Evolutionary conservation across 2,329 filamentous ascomycete genomes (phyloP), one percentile per base, ranked within the genome.

Genomic region (Colletotrichum acutatum): DNA sequence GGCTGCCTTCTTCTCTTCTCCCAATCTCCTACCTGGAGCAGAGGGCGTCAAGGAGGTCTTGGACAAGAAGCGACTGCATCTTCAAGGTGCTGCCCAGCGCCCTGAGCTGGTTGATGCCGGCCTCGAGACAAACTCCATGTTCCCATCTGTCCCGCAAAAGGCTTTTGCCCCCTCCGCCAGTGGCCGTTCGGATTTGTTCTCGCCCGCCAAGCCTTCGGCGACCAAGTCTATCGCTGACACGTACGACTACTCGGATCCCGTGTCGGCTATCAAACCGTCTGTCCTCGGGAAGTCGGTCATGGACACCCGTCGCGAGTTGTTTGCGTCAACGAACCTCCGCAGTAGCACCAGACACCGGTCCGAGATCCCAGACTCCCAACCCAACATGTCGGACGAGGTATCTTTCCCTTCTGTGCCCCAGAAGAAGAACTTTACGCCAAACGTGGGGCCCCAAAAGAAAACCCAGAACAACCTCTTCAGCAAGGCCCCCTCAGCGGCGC

Each of bases 1-100:
- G 2, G 84, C 87, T 6, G 83, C 84, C 8, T 91, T 90, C 78
- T 91, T 91, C 77, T 91, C 89, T 0, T 90, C 89, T 3, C 89
- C 89, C 0, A 84, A 85, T 0, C 75, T 79, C 8, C 75, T 85
- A 30, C 84, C 84, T 2, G 77, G 77, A 5, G 78, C 78, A 63
- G 75, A 77, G 28, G 72, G 71, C 30, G 67, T 71, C 12, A 62
- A 61, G 42, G 37, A 65, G 8, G 62, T 71, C 11, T 30, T 74
- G 19, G 68, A 76, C 28, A 75, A 70, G 42, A 74, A 60, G 62
- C 66, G 74, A 56, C 32, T 67, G 59, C 59, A 65, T 8, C 61
- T 74, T 6, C 67, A 72, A 24, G 62, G 76, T 28, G n/a, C 11
- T 30, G 37, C 67, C 11, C 65, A 60, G 19, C 63, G 67, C 19